Conservation (phyloP, 2,329 filamentous ascomycete genomes). For the Geosmithia morbida region DNA sequence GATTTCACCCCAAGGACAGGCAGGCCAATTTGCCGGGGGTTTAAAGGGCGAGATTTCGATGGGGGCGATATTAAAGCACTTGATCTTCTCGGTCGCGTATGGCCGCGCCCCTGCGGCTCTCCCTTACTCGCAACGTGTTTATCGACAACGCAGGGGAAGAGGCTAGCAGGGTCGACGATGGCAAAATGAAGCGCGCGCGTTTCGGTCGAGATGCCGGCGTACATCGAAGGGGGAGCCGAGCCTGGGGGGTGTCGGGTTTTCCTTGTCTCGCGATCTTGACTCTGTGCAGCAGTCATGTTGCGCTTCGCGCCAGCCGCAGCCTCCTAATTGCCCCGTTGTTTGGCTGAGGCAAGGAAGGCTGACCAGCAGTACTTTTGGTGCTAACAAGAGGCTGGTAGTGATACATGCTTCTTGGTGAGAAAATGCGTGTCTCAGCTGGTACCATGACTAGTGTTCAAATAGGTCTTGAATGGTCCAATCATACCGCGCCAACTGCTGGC, state of each 20-base stretch:
- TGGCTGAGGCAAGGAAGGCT: neutral
- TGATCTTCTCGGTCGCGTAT: neutral
- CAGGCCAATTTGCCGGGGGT: neutral
- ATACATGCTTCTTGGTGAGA: neutral
- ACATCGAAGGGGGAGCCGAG: neutral
- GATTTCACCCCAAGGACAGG: neutral
- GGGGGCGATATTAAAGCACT: neutral
- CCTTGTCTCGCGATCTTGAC: neutral
- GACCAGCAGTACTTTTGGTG: neutral
- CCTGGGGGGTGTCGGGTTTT: neutral
- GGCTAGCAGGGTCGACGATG: neutral
- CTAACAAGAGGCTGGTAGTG: neutral
- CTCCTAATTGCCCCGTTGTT: slow-evolving; percentile 1
- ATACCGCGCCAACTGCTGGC: neutral
- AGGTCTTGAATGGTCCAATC: neutral
- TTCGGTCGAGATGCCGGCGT: neutral
- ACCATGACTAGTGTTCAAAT: neutral
- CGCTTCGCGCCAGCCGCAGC: slow-evolving; percentile 1
- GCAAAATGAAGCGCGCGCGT: neutral
- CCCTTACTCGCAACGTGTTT: neutral
- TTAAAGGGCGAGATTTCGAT: neutral
- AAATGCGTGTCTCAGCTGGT: neutral
- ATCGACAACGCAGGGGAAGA: neutral
- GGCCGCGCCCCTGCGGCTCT: neutral
- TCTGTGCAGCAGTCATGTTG: slow-evolving; percentile 1